These are phyloP conservation scores for Lasiodiplodia sp. DNA, from an alignment of 2,329 filamentous ascomycete genomes.

Conservation along the genomic window DNA sequence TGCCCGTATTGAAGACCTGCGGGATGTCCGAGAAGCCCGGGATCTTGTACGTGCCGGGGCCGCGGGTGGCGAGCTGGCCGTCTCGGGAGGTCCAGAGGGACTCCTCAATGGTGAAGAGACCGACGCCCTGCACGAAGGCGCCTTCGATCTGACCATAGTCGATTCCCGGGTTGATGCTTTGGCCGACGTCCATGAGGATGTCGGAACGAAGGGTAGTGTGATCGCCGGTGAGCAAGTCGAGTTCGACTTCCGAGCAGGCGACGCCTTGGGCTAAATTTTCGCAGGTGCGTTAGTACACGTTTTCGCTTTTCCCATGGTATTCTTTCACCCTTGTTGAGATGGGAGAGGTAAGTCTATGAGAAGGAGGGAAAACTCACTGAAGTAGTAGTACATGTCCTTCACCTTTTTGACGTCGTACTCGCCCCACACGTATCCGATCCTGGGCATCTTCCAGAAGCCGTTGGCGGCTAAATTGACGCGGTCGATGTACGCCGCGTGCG, in stretches of 20 bases:
- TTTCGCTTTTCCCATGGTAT: neutral
- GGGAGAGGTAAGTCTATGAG: slow-evolving; percentile 53
- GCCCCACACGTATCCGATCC: slow-evolving; percentile 92
- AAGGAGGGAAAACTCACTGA: slow-evolving; percentile 62
- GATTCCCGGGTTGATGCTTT: slow-evolving; percentile 78
- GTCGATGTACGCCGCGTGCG: slow-evolving; percentile 91
- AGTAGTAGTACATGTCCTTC: slow-evolving; percentile 91
- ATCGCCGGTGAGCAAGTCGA: slow-evolving; percentile 90
- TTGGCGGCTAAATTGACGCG: slow-evolving; percentile 94
- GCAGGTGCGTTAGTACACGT: neutral
- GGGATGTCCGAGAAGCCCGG: slow-evolving; percentile 88
- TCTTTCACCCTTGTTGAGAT: neutral
- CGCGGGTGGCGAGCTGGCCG: slow-evolving; percentile 69
- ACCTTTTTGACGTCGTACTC: slow-evolving; percentile 43
- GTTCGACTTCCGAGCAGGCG: slow-evolving; percentile 84
- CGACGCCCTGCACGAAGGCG: slow-evolving; percentile 79
- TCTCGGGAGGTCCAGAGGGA: slow-evolving; percentile 67
- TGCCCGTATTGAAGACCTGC: slow-evolving; percentile 80
- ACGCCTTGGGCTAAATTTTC: slow-evolving; percentile 64
- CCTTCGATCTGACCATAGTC: slow-evolving; percentile 86
- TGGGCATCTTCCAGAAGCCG: slow-evolving; percentile 95
- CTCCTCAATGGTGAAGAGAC: slow-evolving; percentile 80
- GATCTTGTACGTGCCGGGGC: slow-evolving; percentile 80
- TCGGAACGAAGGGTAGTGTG: slow-evolving; percentile 90
- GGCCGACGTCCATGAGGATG: slow-evolving; percentile 94